A percentile compares a stretch with the other conserved stretches of the same genome.
Conservation (phyloP, 495 filamentous ascomycete genomes). For the Talaromyces borbonicus region DNA sequence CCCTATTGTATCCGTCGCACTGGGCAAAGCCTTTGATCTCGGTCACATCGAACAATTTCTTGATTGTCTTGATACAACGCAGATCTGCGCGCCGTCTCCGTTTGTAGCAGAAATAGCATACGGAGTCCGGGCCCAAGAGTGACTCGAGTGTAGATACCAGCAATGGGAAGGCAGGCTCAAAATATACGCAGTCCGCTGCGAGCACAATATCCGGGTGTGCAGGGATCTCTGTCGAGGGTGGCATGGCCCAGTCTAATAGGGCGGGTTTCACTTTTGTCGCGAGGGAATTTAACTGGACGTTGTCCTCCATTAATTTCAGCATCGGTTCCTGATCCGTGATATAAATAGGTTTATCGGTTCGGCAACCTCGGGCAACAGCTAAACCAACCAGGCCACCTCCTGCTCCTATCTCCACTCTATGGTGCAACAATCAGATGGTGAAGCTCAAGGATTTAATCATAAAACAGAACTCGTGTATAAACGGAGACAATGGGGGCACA, state of each 20-base stretch:
- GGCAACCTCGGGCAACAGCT: conserved; percentile 29
- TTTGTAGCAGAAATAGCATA: conserved; percentile 94
- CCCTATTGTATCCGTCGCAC: conserved; percentile 44
- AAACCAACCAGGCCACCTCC: conserved; percentile 79
- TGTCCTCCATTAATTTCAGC: conserved; percentile 70
- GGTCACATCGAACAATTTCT: conserved; percentile 51
- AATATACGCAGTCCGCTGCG: conserved; percentile 95
- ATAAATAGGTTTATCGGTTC: conserved; percentile 38
- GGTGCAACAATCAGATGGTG: too few relatives aligned
- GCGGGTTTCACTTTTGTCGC: conserved; percentile 46
- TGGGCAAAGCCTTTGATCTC: conserved; percentile 54
- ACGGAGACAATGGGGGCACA: conserved; percentile 24
- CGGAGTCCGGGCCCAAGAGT: conserved; percentile 46
- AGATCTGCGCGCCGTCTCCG: conserved; percentile 69
- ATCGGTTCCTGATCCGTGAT: conserved; percentile 85
- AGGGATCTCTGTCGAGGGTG: conserved; percentile 26
- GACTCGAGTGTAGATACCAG: conserved; percentile 67
- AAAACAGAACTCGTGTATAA: background rate
- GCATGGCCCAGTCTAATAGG: conserved; percentile 64
- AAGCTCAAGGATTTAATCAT: background rate
- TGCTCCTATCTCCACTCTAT: conserved; percentile 83
- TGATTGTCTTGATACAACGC: conserved; percentile 59
- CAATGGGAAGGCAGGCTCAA: conserved; percentile 87
- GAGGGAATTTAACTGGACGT: conserved; percentile 69
- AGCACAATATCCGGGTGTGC: conserved; percentile 63